These are phyloP conservation scores for Leishmania tarentolae DNA, from an alignment of 208 protist genomes.

Conservation along the genomic window DNA sequence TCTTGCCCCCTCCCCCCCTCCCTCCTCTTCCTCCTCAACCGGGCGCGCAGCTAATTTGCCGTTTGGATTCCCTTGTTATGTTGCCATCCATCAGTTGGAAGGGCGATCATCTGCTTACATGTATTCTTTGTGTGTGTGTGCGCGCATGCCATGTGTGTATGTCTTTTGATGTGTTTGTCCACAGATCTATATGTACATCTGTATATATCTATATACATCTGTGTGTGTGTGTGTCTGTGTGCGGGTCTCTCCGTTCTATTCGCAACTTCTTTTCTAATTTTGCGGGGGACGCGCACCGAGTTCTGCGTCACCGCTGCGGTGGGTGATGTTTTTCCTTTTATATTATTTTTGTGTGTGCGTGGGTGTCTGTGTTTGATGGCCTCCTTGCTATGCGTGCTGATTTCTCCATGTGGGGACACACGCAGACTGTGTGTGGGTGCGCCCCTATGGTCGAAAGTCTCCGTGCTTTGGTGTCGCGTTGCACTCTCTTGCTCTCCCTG, in stretches of 20 bases:
- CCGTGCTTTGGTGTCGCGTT: not conserved
- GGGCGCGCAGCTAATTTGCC: not conserved
- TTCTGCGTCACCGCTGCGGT: not conserved
- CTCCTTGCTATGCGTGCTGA: not conserved
- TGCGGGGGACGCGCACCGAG: not conserved
- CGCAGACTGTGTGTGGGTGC: not conserved
- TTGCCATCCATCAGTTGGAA: not conserved
- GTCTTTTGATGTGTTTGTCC: not conserved
- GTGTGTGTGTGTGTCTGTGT: too few relatives aligned
- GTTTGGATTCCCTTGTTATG: not conserved
- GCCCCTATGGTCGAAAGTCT: not conserved
- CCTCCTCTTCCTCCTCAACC: not conserved
- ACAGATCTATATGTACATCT: not conserved
- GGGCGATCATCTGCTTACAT: not conserved
- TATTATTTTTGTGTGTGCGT: too few relatives aligned
- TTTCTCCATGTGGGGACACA: not conserved
- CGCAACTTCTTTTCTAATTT: not conserved
- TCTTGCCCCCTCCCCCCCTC: not conserved
- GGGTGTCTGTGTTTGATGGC: too few relatives aligned
- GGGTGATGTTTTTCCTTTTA: not conserved
- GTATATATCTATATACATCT: not conserved
- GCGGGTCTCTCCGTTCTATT: not conserved
- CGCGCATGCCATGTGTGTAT: not conserved
- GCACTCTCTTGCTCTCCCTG: not conserved
- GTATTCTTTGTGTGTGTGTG: not conserved